phyloP scores from a whole-genome alignment of 1,284 basidiomycete species.

The Ganoderma boninense region DNA sequence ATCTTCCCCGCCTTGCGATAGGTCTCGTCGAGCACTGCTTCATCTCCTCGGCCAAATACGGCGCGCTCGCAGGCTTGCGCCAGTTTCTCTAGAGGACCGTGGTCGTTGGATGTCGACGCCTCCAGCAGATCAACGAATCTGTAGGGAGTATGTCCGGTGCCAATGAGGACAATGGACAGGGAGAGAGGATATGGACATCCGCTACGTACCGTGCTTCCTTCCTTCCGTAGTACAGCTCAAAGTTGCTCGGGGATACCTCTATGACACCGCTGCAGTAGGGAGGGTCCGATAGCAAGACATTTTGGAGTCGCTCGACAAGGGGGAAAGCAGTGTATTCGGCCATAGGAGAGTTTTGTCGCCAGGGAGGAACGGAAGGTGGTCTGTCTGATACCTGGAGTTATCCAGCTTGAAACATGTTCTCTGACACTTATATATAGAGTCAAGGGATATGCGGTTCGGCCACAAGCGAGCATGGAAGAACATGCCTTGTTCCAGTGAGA shows the following conservation, averaged over 20 bases:
- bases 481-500: neutral
- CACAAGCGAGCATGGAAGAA: neutral
- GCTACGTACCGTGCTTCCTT: conserved; percentile 11
- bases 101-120: neutral
- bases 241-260: neutral
- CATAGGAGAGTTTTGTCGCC: neutral
- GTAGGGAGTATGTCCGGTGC: conserved; percentile 2
- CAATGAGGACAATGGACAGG: neutral
- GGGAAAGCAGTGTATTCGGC: neutral
- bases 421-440: neutral
- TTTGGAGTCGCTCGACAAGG: neutral
- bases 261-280: conserved; percentile 24
- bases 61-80: conserved; percentile 30
- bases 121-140: neutral
- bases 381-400: neutral
- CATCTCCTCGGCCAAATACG: conserved; percentile 30
- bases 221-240: conserved; percentile 30
- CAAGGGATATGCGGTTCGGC: neutral
- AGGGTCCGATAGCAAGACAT: conserved; percentile 1
- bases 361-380: neutral
- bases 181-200: neutral
- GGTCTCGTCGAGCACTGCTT: conserved; percentile 37
- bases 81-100: conserved; percentile 18
- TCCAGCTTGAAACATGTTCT: neutral
- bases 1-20: conserved; percentile 39